Conservation (phyloP, 148 eudicot species). For the Persicaria tinctoria region DNA sequence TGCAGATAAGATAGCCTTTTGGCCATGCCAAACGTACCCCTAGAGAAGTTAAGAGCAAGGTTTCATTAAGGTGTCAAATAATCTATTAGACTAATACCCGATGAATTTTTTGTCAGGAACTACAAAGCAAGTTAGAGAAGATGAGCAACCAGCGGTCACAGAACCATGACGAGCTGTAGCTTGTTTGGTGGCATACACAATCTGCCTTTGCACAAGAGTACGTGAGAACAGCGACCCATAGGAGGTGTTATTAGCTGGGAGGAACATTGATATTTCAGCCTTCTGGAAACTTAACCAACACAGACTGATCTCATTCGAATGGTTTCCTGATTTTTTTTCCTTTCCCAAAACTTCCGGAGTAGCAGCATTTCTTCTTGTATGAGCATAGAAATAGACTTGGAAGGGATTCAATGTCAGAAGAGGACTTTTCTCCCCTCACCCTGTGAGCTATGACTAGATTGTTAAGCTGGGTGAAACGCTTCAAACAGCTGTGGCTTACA, state of each 20-base stretch:
- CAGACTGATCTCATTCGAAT: not conserved
- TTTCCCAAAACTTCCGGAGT: not conserved
- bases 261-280: not conserved
- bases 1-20: too few relatives aligned
- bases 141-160: slow-evolving; percentile 56
- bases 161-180: slow-evolving; percentile 63
- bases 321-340: not conserved
- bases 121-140: slow-evolving; percentile 61
- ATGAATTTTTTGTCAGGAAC: slow-evolving; percentile 37
- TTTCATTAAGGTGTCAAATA: not conserved
- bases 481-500: not conserved
- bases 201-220: not conserved
- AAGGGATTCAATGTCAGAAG: not conserved
- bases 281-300: not conserved
- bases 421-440: not conserved
- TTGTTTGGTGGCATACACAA: not conserved
- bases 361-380: not conserved
- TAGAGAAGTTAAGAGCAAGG: not conserved
- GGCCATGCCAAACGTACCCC: too few relatives aligned
- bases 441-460: not conserved
- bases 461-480: not conserved
- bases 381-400: not conserved
- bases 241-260: slow-evolving; percentile 1
- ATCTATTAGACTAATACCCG: not conserved
- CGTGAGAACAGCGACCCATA: not conserved